Base-by-base conservation (phyloP, 441 rosid species). In the Aleurites moluccanus region DNA sequence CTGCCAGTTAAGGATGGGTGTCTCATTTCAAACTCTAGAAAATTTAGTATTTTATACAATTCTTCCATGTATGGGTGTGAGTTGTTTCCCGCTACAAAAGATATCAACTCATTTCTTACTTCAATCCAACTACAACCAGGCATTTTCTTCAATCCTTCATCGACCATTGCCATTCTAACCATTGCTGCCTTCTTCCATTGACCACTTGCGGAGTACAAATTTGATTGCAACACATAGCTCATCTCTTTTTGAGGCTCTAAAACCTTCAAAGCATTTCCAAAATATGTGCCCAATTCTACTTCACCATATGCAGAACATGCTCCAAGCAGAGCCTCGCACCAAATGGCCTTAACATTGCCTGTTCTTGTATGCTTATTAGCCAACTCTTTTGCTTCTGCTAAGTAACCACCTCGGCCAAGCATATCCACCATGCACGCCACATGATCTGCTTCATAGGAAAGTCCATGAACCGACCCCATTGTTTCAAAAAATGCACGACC, bases 111-210 rank as follows among this genome's bases (percentile, higher is more conserved):
- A 57, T 87, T 85, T 70, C 78, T 83, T 82, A 91, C 87, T 81
- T 90, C 90, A 44, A 91, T 88, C 98, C 98, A 92, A 35, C 98
- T 91, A 77, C 91, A 91, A 33, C 94, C 94, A 16, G 91, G 92
- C 64, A 45, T 80, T 84, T 91, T 93, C 83, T 80, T 88, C 69
- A 93, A 52, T 45, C 97, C 93, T 81, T 83, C 78, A 59, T 83
- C 80, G 9, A 21, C 63, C 92, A 91, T 90, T 64, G 78, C 84
- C n/a, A n/a, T n/a, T n/a, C n/a, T n/a, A 18, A 89, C 79, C 64
- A 57, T 85, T 85, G 88, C 97, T 30, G 93, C 95, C 86, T 90
- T 89, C 68, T 83, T 85, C 97, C 98, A 91, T 78, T 81, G 80
- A 47, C 91, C 92, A 0, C 84, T 86, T 0, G 83, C 73, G 69